Evolutionary conservation across 768 basidiomycete species (phyloP), one percentile per base, ranked within the genome.

Genomic region (Agrocybe chaxingu): DNA sequence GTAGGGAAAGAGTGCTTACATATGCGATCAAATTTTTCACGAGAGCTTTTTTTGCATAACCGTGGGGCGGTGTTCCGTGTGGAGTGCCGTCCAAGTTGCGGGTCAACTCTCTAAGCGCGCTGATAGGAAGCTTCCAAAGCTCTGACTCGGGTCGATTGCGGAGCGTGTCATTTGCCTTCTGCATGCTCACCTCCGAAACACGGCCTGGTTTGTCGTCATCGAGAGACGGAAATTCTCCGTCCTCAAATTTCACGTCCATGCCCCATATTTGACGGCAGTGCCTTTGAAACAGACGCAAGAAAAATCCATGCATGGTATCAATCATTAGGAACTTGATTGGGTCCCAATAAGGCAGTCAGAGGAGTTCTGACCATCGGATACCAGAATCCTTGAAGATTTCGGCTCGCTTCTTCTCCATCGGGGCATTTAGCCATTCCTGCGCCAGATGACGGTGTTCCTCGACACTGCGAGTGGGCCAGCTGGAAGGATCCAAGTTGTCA

Each of bases 261-360:
- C 56, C 57, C 53, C 52, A 66, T 6, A 68, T 47, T 5, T 62
- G 53, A 0, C 57, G 46, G 33, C 53, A 48, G 48, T 70, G 69
- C 13, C 56, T 45, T n/a, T 59, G 50, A 30, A 66, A 49, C 1
- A 63, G 16, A 11, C 61, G 55, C 3, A 72, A 54, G 45, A 61
- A 60, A 8, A 72, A 54, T 4, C 59, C 55, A 38, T 74, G 72
- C 70, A 74, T 74, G 0, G 60, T 47, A 35, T 75, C 70, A 19
- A 70, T 59, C 2, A 67, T 57, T 1, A 60, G 31, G 29, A 55
- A 63, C 2, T 31, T 39, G 6, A 60, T 62, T 2, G 66, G 66
- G 29, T 70, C 54, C 70, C 68, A 71, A 52, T 72, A 71, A 0
- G 67, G 64, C 2, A 74, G 55, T 53, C 54, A 45, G 31, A 55